Evolutionary conservation across 1,284 basidiomycete species (phyloP).

Genomic region (Calocybe gambosa): DNA sequence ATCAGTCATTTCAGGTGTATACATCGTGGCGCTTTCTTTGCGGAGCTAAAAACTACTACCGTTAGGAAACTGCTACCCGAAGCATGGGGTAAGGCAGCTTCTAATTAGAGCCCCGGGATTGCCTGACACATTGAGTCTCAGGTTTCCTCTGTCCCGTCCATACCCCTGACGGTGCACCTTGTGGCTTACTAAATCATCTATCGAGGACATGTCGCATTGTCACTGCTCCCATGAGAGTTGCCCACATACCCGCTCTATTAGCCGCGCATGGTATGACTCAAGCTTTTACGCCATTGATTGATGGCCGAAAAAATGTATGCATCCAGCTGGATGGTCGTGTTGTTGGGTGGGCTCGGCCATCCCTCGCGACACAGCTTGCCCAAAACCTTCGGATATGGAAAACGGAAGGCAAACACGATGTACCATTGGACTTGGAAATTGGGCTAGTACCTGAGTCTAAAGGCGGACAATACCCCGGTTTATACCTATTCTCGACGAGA

Average conservation of each 20-base stretch:
- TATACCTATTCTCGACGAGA: constrained; percentile 88
- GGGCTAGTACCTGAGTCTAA: constrained; percentile 87
- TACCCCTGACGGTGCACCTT: constrained; percentile 97
- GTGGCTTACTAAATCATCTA: constrained; percentile 96
- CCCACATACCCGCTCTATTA: constrained; percentile 80
- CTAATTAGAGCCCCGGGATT: neutral
- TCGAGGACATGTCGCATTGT: constrained; percentile 92
- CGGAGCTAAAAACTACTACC: constrained; percentile 97
- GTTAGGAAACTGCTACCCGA: constrained; percentile 97
- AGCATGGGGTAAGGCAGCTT: constrained; percentile 77
- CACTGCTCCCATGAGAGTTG: constrained; percentile 70
- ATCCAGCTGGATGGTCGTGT: constrained; percentile 94
- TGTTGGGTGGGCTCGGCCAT: constrained; percentile 90
- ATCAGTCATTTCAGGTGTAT: constrained; percentile 98
- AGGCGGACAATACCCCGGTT: constrained; percentile 94
- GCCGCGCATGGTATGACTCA: constrained; percentile 94
- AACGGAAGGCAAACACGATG: constrained; percentile 77
- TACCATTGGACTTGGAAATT: constrained; percentile 95
- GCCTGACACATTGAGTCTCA: constrained; percentile 23
- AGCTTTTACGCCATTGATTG: constrained; percentile 71
- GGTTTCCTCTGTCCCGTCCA: constrained; percentile 99
- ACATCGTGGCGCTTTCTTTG: constrained; percentile 99
- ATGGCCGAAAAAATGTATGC: constrained; percentile 78
- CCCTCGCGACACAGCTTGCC: constrained; percentile 77
- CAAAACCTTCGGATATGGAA: constrained; percentile 90